Evolutionary conservation across 2,329 filamentous ascomycete genomes (phyloP).

Genomic region (Ophiocordyceps australis): DNA sequence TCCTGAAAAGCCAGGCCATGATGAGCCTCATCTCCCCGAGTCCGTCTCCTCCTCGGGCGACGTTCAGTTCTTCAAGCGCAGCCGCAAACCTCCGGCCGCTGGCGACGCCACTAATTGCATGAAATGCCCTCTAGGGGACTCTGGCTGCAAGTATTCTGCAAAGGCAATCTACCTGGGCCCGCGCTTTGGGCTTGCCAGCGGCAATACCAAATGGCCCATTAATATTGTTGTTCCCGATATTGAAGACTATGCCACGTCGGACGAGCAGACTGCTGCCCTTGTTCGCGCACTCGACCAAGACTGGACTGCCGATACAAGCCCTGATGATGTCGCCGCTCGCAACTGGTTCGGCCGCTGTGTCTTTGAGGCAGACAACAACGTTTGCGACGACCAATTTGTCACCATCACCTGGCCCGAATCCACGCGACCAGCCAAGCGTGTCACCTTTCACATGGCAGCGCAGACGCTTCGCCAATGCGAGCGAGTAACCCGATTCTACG

Average conservation of each 20-base stretch:
- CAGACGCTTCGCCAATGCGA: constrained; percentile 78
- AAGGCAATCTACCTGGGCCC: constrained; percentile 65
- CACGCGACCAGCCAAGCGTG: constrained; percentile 57
- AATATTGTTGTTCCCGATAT: constrained; percentile 86
- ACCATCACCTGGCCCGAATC: constrained; percentile 70
- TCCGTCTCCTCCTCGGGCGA: constrained; percentile 60
- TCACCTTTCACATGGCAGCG: constrained; percentile 85
- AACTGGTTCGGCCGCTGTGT: constrained; percentile 93
- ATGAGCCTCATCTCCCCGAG: constrained; percentile 51
- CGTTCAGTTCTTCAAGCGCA: constrained; percentile 59
- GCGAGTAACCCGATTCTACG: constrained; percentile 71
- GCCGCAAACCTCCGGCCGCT: constrained; percentile 58
- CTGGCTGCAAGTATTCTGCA: constrained; percentile 69
- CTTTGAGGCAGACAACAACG: constrained; percentile 82
- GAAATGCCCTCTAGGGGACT: constrained; percentile 47
- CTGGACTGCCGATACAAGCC: constrained; percentile 29
- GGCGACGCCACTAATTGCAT: constrained; percentile 74
- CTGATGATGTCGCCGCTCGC: constrained; percentile 25
- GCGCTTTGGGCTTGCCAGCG: constrained; percentile 37
- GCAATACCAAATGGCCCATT: constrained; percentile 64
- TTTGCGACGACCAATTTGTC: constrained; percentile 83
- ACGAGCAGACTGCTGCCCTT: constrained; percentile 19
- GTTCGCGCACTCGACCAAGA: constrained; percentile 28
- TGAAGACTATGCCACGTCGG: constrained; percentile 46
- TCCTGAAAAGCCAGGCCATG: constrained; percentile 27